Conservation (phyloP, 2,329 filamentous ascomycete species). For the Aspergillus fumigatus region DNA sequence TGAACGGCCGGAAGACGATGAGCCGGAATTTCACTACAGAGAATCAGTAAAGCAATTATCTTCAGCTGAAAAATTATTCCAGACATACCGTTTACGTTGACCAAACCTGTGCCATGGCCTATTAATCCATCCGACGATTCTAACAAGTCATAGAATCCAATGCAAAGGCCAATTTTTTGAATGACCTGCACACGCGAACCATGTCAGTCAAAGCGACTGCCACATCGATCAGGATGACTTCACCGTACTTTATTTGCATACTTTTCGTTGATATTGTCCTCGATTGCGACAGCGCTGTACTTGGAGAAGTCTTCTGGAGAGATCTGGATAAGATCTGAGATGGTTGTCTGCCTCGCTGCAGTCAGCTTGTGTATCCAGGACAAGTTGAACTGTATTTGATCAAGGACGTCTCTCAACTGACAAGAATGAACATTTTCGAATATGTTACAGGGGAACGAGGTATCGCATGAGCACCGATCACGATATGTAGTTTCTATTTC, state of each 20-base stretch:
- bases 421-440: slow-evolving; percentile 48
- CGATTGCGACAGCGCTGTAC: slow-evolving; percentile 72
- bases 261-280: slow-evolving; percentile 95
- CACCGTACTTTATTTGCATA: slow-evolving; percentile 77
- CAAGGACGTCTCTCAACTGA: slow-evolving; percentile 29
- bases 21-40: slow-evolving; percentile 80
- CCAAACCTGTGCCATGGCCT: slow-evolving; percentile 83
- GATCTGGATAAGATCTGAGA: slow-evolving; percentile 93
- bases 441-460: neutral
- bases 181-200: slow-evolving; percentile 56
- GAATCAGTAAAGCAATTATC: neutral
- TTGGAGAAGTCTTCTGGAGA: slow-evolving; percentile 83
- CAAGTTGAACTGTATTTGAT: slow-evolving; percentile 2
- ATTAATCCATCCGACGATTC: slow-evolving; percentile 90
- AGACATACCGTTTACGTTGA: slow-evolving; percentile 80
- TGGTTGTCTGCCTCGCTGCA: slow-evolving; percentile 64
- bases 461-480: neutral
- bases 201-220: neutral
- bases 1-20: slow-evolving; percentile 92
- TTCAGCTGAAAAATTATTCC: neutral
- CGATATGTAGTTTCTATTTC: slow-evolving; percentile 5
- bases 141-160: slow-evolving; percentile 87
- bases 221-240: neutral
- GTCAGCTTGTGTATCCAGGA: slow-evolving; percentile 5
- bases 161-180: slow-evolving; percentile 88